These are phyloP conservation scores for Pyrenopolyporus hunteri DNA, from an alignment of 495 filamentous ascomycete species.

Conservation along the genomic window DNA sequence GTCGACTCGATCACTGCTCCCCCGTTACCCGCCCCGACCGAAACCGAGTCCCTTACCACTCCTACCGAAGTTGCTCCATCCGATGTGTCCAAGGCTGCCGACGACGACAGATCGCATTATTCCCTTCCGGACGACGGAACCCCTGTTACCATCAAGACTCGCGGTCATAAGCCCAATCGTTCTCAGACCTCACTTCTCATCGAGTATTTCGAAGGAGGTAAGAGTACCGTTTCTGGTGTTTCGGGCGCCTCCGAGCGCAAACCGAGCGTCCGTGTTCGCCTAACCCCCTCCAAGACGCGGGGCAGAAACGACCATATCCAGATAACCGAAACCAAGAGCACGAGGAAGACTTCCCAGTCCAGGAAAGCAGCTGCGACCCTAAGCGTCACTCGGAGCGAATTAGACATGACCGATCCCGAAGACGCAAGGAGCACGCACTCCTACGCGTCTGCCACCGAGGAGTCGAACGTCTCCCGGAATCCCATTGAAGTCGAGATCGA, in stretches of 20 bases:
- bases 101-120: conserved; percentile 68
- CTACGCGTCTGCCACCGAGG: conserved; percentile 76
- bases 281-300: conserved; percentile 75
- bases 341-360: conserved; percentile 63
- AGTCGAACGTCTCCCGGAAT: conserved; percentile 71
- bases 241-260: conserved; percentile 54
- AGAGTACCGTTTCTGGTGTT: conserved; percentile 57
- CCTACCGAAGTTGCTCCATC: conserved; percentile 66
- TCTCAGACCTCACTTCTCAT: conserved; percentile 95
- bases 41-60: conserved; percentile 68
- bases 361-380: conserved; percentile 64
- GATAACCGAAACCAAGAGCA: conserved; percentile 73
- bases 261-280: conserved; percentile 92
- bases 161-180: conserved; percentile 64
- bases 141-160: conserved; percentile 84
- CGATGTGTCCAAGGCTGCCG: conserved; percentile 82
- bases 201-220: conserved; percentile 95
- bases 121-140: conserved; percentile 96
- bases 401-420: conserved; percentile 52
- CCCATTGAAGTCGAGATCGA: conserved; percentile 88
- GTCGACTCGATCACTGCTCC: conserved; percentile 67
- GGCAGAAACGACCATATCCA: conserved; percentile 74
- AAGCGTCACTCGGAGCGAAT: conserved; percentile 60
- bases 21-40: conserved; percentile 78
- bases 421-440: conserved; percentile 60